These are phyloP conservation scores for Bertia moriformis DNA, from an alignment of 2,329 filamentous ascomycete genomes.

Conservation along the genomic window DNA sequence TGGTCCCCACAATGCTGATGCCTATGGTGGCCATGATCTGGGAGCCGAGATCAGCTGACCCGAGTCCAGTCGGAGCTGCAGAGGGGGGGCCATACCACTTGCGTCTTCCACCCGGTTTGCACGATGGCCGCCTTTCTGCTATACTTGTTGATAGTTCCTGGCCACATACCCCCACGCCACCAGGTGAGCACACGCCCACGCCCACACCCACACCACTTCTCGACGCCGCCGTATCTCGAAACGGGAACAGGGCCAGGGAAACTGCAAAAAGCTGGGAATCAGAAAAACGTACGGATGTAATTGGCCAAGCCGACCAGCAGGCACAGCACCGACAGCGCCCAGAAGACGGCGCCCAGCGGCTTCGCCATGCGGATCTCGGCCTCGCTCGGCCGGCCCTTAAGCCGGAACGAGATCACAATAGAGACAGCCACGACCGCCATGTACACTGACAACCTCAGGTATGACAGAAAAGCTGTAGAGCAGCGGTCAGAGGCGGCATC, in stretches of 20 bases:
- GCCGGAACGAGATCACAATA: slow-evolving; percentile 84
- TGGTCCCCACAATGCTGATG: slow-evolving; percentile 48
- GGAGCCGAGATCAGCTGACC: slow-evolving; percentile 2
- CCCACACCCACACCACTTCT: neutral
- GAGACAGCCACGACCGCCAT: slow-evolving; percentile 81
- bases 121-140: slow-evolving; percentile 67
- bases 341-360: slow-evolving; percentile 79
- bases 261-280: neutral
- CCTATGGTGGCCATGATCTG: slow-evolving; percentile 50
- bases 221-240: neutral
- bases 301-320: slow-evolving; percentile 67
- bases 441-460: slow-evolving; percentile 77
- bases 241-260: neutral
- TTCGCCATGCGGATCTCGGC: slow-evolving; percentile 65
- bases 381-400: slow-evolving; percentile 56
- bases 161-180: too few relatives aligned
- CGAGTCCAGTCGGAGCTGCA: neutral
- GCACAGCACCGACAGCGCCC: slow-evolving; percentile 66
- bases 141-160: slow-evolving; percentile 65
- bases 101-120: slow-evolving; percentile 86
- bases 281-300: slow-evolving; percentile 52
- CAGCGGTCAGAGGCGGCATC: too few relatives aligned
- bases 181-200: neutral
- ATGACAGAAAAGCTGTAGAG: slow-evolving; percentile 66
- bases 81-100: slow-evolving; percentile 38